phyloP scores from a whole-genome alignment of 257 asterid genomes.

The Solanum verrucosum region DNA sequence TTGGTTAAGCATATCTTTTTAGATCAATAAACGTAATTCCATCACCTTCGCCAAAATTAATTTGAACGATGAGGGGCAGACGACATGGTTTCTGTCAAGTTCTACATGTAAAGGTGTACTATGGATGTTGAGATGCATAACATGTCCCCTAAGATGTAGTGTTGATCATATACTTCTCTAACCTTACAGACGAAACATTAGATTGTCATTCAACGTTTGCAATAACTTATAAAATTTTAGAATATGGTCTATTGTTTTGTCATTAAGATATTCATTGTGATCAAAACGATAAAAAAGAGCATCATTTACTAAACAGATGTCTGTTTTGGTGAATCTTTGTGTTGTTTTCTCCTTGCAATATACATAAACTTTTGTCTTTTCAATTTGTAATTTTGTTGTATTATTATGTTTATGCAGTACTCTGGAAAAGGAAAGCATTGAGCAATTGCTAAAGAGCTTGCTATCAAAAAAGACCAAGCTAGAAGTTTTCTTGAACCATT shows the following conservation, averaged over 20 bases:
- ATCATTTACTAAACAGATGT: neutral
- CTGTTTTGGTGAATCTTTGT: neutral
- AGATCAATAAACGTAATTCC: neutral
- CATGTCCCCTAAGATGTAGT: neutral
- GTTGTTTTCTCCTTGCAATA: neutral
- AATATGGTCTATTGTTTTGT: neutral
- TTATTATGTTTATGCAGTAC: neutral
- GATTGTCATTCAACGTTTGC: neutral
- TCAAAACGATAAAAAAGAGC: neutral
- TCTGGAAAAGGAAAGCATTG: neutral
- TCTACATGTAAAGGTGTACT: neutral
- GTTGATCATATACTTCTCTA: neutral
- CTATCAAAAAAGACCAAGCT: neutral
- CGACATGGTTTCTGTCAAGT: neutral
- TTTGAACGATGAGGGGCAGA: neutral
- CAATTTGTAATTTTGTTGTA: neutral
- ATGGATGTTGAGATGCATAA: neutral
- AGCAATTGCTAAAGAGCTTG: slow-evolving; percentile 4
- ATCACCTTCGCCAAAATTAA: neutral
- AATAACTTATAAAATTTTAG: neutral
- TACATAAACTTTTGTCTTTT: neutral
- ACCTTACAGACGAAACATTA: neutral
- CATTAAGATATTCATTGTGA: neutral
- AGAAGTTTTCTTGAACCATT: neutral
- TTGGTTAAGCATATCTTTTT: neutral